Conservation (phyloP, 495 filamentous ascomycete genomes). For the Niebla homalea region DNA sequence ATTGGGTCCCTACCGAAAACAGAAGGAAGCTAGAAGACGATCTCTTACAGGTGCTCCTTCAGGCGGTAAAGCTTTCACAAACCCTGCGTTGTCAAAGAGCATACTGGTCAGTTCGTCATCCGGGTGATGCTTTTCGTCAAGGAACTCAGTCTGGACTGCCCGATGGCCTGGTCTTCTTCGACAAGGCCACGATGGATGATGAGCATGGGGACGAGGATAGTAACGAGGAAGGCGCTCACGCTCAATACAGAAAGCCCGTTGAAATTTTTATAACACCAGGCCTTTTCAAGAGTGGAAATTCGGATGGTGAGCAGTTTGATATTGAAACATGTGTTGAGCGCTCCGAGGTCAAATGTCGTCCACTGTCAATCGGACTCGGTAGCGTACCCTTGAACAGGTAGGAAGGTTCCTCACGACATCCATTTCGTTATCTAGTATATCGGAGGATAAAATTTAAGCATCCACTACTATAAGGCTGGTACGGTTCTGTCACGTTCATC, state of each 20-base stretch:
- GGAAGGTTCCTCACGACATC: no score
- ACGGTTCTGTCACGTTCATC: no score
- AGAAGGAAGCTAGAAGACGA: slow-evolving; percentile 1
- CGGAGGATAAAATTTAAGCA: no score
- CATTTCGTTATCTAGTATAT: no score
- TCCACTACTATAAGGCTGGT: no score
- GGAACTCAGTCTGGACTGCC: no score
- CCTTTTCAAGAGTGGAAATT: slow-evolving; percentile 14
- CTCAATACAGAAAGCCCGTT: slow-evolving; percentile 6
- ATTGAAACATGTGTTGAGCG: slow-evolving; percentile 2
- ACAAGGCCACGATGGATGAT: slow-evolving; percentile 5
- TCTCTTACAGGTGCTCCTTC: slow-evolving; percentile 5
- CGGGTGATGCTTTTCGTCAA: background rate
- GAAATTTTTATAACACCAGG: slow-evolving; percentile 14
- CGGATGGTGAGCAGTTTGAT: slow-evolving; percentile 10
- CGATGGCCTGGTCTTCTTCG: background rate
- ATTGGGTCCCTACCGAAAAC: slow-evolving; percentile 1
- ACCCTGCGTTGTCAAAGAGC: slow-evolving; percentile 16
- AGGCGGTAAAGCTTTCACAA: slow-evolving; percentile 12
- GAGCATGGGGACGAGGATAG: slow-evolving; percentile 2
- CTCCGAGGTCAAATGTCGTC: slow-evolving; percentile 9
- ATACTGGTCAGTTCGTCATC: slow-evolving; percentile 12
- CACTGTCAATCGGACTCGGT: no score
- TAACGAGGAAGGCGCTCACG: background rate
- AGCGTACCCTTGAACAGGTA: no score